Conservation (phyloP, 805 yeast genomes). For the Monosporozyma unispora region DNA sequence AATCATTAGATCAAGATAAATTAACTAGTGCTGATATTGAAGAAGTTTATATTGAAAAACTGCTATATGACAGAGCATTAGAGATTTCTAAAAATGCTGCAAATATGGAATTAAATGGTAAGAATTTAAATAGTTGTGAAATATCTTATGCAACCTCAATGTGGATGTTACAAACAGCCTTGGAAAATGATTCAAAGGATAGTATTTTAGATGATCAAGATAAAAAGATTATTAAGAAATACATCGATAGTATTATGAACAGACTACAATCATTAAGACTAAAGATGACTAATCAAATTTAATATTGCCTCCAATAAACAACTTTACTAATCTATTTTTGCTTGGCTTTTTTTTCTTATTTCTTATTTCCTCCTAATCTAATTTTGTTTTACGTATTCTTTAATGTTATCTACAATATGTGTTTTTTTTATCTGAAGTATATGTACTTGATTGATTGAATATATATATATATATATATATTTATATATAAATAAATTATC, state of each 20-base stretch:
- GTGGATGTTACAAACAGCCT: conserved; percentile 89
- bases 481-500: background rate
- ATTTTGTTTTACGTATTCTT: background rate
- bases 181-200: conserved; percentile 51
- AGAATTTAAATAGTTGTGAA: conserved; percentile 57
- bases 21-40: conserved; percentile 30
- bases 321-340: background rate
- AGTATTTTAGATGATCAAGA: conserved; percentile 73
- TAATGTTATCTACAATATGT: too few relatives aligned
- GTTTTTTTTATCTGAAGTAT: background rate
- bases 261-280: conserved; percentile 63
- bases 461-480: background rate
- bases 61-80: conserved; percentile 85
- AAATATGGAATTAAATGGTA: conserved; percentile 69
- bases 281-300: conserved; percentile 34
- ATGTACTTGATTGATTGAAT: background rate
- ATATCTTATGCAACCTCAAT: conserved; percentile 81
- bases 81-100: conserved; percentile 92
- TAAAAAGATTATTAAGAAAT: conserved; percentile 63
- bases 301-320: background rate
- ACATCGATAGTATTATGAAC: conserved; percentile 73
- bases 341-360: background rate
- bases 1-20: conserved; percentile 2
- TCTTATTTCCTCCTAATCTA: background rate
- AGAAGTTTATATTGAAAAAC: conserved; percentile 62